Evolutionary conservation across 2,329 filamentous ascomycete genomes (phyloP), one percentile per base, ranked within the genome.

Genomic region (Cordyceps farinosa): DNA sequence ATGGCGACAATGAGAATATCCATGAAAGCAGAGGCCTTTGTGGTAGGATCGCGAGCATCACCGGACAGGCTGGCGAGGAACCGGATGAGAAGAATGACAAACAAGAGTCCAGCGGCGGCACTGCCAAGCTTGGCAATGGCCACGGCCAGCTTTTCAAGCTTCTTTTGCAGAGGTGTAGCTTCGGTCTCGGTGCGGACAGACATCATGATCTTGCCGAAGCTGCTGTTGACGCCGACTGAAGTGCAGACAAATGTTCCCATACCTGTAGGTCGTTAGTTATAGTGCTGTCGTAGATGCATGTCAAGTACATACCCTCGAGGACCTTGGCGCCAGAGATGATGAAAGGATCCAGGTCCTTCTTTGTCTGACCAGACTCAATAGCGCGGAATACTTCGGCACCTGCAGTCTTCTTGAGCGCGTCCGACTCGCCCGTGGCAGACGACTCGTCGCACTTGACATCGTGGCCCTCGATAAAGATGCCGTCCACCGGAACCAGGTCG

Each of bases 41-140:
- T 76, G 0, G 84, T 79, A 1, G 86, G 77, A 0, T 77, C 75
- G 0, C 67, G 72, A 29, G 67, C 50, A 69, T 84, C 86, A 42
- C 77, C 70, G 5, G 83, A 82, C 8, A 94, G 80, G 17, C 82
- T 75, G 40, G 83, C 87, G 30, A 91, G 78, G 72, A 92, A 94
- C 70, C 90, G 88, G 78, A 94, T 90, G 69, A 93, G 86, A 13
- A 93, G 80, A 30, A 92, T 88, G 59, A 92, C 77, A 72, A 95
- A 94, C 27, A 94, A 80, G 8, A 93, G 75, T 15, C 90, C 75
- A 51, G 90, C 90, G 38, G 90, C 87, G 62, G 85, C 85, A 68
- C 88, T 86, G 34, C 83, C 84, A 32, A 74, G 65, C 65, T 74
- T 76, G n/a, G 76, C 76, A 56, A 77, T 77, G 40, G 68, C 69